Evolutionary conservation across 1,284 basidiomycete genomes (phyloP), one percentile per base, ranked within the genome.

Genomic region (Trichosporon ovoides): DNA sequence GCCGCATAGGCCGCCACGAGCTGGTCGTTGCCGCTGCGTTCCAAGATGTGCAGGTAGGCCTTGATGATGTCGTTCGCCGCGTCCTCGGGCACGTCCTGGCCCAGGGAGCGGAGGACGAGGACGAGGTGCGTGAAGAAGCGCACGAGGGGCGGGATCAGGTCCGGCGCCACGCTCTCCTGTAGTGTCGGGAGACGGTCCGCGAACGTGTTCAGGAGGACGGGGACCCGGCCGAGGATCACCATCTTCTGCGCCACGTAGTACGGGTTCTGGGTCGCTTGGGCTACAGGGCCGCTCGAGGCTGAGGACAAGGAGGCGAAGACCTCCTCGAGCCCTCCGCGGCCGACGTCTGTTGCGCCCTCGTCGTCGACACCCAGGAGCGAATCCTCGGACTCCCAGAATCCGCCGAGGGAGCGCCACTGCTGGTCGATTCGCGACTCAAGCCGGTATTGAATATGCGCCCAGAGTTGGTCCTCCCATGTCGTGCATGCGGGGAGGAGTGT

Each of bases 51-150:
- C 3, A 98, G 84, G 71, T 98, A 98, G 0, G 88, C 85, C 68
- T 94, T 88, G 34, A 98, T 79, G 55, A 98, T 91, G 22, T 83
- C 77, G 68, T 95, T 91, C 0, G 85, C 87, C 0, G 89, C 84
- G 12, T 85, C 73, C 2, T 87, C 85, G 0, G 90, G 86, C 0
- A 89, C 83, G 0, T 83, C 75, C 50, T 87, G 80, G 58, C 88
- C 85, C 40, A 97, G 87, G 74, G 92, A 83, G 56, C 88, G 86
- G 2, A 97, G 81, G 75, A 88, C 93, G 18, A 98, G 84, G 62
- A 91, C 91, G 18, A 98, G 80, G 69, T 98, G 95, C 0, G 93
- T 87, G 71, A 96, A 97, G 81, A 99, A 98, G 24, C 94, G 89
- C 28, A 83, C 66, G 18, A 83, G 69, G 13, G 80, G 79, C 3